A percentile compares a stretch with the other conserved stretches of the same genome.
These are phyloP conservation scores for Psidium friedrichsthalianum DNA, from an alignment of 345 rosid genomes.

Conservation along the genomic window DNA sequence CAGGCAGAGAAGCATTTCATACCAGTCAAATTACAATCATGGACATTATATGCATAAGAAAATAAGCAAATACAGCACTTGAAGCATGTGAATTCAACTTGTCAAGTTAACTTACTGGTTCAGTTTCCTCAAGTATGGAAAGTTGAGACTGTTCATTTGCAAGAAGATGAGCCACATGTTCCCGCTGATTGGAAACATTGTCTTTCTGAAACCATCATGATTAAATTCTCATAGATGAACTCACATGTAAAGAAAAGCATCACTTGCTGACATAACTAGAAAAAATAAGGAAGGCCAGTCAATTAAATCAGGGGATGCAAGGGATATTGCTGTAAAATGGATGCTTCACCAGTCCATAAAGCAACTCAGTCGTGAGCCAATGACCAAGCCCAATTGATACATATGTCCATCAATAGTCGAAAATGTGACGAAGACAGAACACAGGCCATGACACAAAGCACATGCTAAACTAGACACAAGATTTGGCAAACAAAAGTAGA, in stretches of 20 bases:
- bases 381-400: background rate
- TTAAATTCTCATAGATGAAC: background rate
- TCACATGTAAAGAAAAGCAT: background rate
- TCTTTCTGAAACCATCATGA: constrained; percentile 49
- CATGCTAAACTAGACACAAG: background rate
- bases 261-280: background rate
- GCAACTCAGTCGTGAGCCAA: background rate
- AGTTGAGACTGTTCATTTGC: constrained; percentile 89
- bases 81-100: background rate
- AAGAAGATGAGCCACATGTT: constrained; percentile 85
- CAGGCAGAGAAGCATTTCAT: background rate
- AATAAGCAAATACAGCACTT: background rate
- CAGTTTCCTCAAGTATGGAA: constrained; percentile 47
- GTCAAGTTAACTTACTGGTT: constrained; percentile 47
- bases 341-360: background rate
- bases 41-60: background rate
- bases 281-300: background rate
- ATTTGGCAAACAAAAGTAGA: background rate
- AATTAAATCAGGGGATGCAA: background rate
- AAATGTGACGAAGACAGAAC: background rate
- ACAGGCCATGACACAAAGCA: background rate
- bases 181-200: constrained; percentile 92
- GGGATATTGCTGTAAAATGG: background rate
- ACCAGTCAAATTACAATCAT: background rate
- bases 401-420: background rate